Percentiles rank a stretch among this genome's conserved stretches.
Evolutionary conservation across 768 basidiomycete species (phyloP).

Genomic region (Lactarius quietus): DNA sequence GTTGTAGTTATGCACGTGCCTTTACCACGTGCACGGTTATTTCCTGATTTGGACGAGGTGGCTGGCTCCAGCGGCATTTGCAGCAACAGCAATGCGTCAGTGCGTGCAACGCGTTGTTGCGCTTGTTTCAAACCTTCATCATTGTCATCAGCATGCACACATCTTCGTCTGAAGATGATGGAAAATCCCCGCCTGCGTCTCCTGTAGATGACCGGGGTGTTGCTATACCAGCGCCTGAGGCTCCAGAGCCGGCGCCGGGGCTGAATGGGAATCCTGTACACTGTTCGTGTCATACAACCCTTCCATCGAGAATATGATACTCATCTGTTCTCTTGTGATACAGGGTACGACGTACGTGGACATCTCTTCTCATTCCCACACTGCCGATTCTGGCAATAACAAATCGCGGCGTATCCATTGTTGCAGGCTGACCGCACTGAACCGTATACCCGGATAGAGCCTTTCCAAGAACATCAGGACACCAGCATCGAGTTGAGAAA

Average conservation of each 20-base stretch:
- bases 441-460: constrained; percentile 75
- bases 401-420: constrained; percentile 15
- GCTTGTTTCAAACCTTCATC: constrained; percentile 12
- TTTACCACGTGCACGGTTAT: constrained; percentile 5
- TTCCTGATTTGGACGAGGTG: neutral
- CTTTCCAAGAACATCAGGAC: constrained; percentile 81
- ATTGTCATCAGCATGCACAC: constrained; percentile 8
- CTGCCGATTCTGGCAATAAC: constrained; percentile 10
- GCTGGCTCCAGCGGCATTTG: neutral
- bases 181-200: constrained; percentile 38
- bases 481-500: constrained; percentile 68
- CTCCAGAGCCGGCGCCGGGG: constrained; percentile 66
- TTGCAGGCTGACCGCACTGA: constrained; percentile 77
- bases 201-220: constrained; percentile 64
- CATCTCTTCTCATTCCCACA: constrained; percentile 6
- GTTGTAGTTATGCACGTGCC: constrained; percentile 7
- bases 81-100: neutral
- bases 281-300: constrained; percentile 51
- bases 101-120: constrained; percentile 3
- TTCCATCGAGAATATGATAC: constrained; percentile 20
- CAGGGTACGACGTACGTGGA: constrained; percentile 81
- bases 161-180: constrained; percentile 32
- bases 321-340: constrained; percentile 11
- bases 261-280: constrained; percentile 71
- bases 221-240: constrained; percentile 38